Evolutionary conservation across 257 asterid species (phyloP).

Genomic region (Nicotiana benthamiana): DNA sequence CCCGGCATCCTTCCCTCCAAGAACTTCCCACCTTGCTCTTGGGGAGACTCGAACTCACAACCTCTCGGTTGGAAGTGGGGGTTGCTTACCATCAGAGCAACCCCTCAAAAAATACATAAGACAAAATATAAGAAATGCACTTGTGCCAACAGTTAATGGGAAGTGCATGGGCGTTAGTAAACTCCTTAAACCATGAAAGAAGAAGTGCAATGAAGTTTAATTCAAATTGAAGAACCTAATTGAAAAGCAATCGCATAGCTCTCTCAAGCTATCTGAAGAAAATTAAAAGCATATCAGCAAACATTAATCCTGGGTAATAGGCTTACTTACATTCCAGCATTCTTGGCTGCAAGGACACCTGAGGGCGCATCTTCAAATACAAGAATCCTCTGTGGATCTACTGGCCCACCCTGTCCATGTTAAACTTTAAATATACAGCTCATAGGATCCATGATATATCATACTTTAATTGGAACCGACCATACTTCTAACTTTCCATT

Average conservation of each 20-base stretch:
- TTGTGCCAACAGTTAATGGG: not conserved
- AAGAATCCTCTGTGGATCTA: slow-evolving; percentile 55
- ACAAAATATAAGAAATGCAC: not conserved
- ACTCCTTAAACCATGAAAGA: not conserved
- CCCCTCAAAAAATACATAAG: not conserved
- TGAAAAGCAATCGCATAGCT: not conserved
- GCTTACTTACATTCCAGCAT: slow-evolving; percentile 91
- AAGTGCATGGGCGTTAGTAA: not conserved
- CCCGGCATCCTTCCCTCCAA: too few relatives aligned
- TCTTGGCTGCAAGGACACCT: slow-evolving; percentile 89
- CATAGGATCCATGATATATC: not conserved
- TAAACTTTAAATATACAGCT: not conserved
- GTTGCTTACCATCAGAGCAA: too few relatives aligned
- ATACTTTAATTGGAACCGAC: not conserved
- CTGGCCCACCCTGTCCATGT: slow-evolving; percentile 54
- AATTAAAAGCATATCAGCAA: not conserved
- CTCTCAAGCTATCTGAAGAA: not conserved
- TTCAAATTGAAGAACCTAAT: not conserved
- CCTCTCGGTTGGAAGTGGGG: too few relatives aligned
- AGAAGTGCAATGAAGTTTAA: not conserved
- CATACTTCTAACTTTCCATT: not conserved
- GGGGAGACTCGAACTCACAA: too few relatives aligned
- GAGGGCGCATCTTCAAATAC: slow-evolving; percentile 97
- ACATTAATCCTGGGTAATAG: not conserved
- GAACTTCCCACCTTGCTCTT: too few relatives aligned